These are phyloP conservation scores for Reutealis trisperma DNA, from an alignment of 345 rosid genomes.

Conservation along the genomic window DNA sequence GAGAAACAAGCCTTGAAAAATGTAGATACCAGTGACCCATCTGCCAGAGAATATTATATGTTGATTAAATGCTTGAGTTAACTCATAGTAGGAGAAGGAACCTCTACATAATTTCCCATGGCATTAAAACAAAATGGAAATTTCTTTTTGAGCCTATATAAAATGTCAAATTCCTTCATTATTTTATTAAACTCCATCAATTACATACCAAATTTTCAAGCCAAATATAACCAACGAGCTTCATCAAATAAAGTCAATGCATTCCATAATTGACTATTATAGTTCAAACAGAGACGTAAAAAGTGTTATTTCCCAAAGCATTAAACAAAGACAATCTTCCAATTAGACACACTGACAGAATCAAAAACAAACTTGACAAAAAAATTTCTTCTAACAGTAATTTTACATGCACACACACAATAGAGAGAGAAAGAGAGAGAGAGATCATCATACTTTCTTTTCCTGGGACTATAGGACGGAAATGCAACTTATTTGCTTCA, in stretches of 20 bases:
- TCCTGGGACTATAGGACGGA: constrained; percentile 61
- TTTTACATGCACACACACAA: background rate
- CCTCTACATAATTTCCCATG: background rate
- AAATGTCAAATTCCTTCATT: background rate
- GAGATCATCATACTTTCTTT: constrained; percentile 56
- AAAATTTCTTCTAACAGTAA: background rate
- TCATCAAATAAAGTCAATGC: background rate
- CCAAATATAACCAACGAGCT: background rate
- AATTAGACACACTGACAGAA: background rate
- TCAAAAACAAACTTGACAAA: background rate
- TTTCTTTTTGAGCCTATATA: background rate
- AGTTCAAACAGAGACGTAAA: background rate
- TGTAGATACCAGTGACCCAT: constrained; percentile 46
- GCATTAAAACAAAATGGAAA: background rate
- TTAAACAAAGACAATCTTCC: too few relatives aligned
- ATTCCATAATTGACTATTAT: background rate
- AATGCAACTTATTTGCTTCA: constrained; percentile 89
- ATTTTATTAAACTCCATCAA: background rate
- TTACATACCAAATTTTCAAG: background rate
- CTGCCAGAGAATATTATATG: constrained; percentile 38
- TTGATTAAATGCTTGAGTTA: background rate
- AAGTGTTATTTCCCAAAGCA: background rate
- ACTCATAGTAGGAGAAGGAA: background rate
- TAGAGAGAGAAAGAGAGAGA: constrained; percentile 24
- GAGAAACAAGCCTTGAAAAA: constrained; percentile 75